A percentile compares a stretch with the other conserved stretches of the same genome.
phyloP scores from a whole-genome alignment of 768 basidiomycete species.

The Lenzites betulinus region DNA sequence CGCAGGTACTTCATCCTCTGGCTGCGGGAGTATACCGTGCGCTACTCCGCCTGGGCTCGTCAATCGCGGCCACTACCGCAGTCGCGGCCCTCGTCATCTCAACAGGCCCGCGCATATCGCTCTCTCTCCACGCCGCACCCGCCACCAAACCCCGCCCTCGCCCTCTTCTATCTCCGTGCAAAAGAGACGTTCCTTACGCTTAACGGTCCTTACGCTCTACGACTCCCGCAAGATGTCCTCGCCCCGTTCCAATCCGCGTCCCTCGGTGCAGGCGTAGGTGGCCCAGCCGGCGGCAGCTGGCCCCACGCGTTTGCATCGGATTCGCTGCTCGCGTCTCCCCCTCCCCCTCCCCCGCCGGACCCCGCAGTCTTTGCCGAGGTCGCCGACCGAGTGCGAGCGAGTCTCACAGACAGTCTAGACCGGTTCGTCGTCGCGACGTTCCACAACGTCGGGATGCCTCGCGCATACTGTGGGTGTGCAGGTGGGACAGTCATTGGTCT shows the following conservation, averaged over 20 bases:
- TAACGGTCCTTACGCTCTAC: constrained; percentile 69
- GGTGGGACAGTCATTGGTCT: constrained; percentile 57
- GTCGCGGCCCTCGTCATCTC: constrained; percentile 23
- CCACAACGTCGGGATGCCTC: constrained; percentile 68
- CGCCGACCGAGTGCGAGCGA: constrained; percentile 54
- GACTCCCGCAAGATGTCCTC: constrained; percentile 65
- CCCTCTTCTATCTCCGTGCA: constrained; percentile 77
- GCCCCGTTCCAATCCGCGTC: constrained; percentile 42
- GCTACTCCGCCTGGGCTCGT: constrained; percentile 45
- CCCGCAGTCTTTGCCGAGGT: constrained; percentile 65
- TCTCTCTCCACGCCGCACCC: constrained; percentile 12
- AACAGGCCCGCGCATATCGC: constrained; percentile 19
- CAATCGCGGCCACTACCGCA: constrained; percentile 30
- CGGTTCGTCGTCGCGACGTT: constrained; percentile 71
- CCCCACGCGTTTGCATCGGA: constrained; percentile 7
- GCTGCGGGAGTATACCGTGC: constrained; percentile 69
- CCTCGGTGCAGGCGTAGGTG: constrained; percentile 13
- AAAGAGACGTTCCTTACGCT: constrained; percentile 83
- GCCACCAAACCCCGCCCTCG: constrained; percentile 42
- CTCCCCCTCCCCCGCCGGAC: constrained; percentile 52
- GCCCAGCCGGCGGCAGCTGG: constrained; percentile 12
- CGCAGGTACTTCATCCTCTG: constrained; percentile 77
- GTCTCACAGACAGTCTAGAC: constrained; percentile 63
- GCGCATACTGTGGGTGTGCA: constrained; percentile 69
- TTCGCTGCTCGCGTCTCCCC: constrained; percentile 2